phyloP scores from a whole-genome alignment of 2,329 filamentous ascomycete genomes.

The Botrytis tulipae region DNA sequence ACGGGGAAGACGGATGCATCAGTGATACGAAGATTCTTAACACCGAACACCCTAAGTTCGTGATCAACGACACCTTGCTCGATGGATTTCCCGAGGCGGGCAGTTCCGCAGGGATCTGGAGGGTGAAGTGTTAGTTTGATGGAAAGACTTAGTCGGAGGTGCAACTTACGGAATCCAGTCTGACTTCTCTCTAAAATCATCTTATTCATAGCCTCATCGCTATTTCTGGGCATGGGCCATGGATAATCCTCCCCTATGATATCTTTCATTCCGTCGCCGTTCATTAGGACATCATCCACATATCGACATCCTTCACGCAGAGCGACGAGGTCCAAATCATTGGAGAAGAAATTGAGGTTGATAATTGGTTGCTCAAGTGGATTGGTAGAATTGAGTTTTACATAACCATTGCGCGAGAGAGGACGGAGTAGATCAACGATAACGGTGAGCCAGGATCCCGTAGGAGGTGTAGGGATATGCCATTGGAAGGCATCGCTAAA shows the following conservation, averaged over 20 bases:
- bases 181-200: not conserved
- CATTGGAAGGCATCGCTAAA: constrained; percentile 48
- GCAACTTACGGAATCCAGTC: not conserved
- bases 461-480: constrained; percentile 41
- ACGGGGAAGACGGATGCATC: not conserved
- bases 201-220: not conserved
- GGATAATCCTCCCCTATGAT: not conserved
- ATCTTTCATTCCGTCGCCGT: not conserved
- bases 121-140: not conserved
- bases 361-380: constrained; percentile 57
- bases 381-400: constrained; percentile 44
- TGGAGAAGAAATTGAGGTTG: constrained; percentile 38
- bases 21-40: not conserved
- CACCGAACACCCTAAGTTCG: not conserved
- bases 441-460: constrained; percentile 51
- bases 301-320: constrained; percentile 42
- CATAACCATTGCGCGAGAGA: constrained; percentile 43
- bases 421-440: constrained; percentile 46
- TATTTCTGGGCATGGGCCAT: not conserved
- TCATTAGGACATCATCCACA: constrained; percentile 48
- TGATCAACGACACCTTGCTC: not conserved
- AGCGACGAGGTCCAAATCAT: constrained; percentile 52
- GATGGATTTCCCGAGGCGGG: not conserved
- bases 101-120: not conserved
- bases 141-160: not conserved